Evolutionary conservation across 345 rosid species (phyloP).

Genomic region (Eucalyptus lansdowneana): DNA sequence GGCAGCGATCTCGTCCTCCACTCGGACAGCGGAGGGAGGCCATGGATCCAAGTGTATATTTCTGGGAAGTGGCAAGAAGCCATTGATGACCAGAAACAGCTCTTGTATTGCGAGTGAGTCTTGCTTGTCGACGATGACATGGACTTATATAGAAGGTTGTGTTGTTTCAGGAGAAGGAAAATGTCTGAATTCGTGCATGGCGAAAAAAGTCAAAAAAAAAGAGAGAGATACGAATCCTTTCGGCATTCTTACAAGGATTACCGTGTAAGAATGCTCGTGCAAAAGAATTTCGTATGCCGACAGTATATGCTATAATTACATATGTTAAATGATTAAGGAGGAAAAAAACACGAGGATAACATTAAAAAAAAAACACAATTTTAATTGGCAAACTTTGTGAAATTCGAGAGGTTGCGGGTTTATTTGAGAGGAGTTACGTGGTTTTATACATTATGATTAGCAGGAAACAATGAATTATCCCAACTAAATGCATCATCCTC

Average conservation of each 20-base stretch:
- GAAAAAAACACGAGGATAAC: not conserved
- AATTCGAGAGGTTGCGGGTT: not conserved
- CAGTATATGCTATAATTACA: not conserved
- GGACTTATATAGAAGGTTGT: not conserved
- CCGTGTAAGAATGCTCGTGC: not conserved
- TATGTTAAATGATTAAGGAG: not conserved
- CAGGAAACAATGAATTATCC: not conserved
- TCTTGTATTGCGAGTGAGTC: not conserved
- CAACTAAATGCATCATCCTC: not conserved
- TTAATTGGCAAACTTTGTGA: not conserved
- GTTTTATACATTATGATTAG: not conserved
- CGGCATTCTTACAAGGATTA: not conserved
- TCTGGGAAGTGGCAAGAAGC: constrained; percentile 48
- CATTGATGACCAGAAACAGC: constrained; percentile 4
- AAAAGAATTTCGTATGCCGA: not conserved
- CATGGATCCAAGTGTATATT: constrained; percentile 47
- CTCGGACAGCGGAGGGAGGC: constrained; percentile 40
- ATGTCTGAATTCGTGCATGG: not conserved
- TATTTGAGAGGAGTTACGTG: not conserved
- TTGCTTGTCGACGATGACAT: not conserved
- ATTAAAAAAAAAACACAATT: not conserved
- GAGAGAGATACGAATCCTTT: not conserved
- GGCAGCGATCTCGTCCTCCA: constrained; percentile 47
- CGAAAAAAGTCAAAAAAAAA: not conserved
- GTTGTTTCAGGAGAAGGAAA: not conserved